Percentiles rank a stretch among this genome's conserved stretches.
phyloP scores from a whole-genome alignment of 208 protist genomes.

The Trypanosoma vivax region DNA sequence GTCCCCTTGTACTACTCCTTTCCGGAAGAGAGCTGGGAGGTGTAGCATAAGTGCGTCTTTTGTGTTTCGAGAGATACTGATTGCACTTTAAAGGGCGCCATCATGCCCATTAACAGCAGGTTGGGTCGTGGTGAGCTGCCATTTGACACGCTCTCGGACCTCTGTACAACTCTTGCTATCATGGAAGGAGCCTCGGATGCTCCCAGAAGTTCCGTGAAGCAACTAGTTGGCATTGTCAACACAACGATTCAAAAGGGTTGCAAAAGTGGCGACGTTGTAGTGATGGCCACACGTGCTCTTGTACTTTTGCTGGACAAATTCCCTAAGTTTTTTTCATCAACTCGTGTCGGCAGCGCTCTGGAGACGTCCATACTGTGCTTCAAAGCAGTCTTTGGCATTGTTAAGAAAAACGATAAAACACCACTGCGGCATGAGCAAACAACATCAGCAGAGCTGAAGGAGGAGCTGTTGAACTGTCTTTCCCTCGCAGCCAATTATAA shows the following conservation, averaged over 20 bases:
- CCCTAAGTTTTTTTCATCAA: conserved; percentile 2
- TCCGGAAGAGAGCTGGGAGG: too few relatives aligned
- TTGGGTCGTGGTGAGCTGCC: too few relatives aligned
- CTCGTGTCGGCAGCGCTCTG: conserved; percentile 4
- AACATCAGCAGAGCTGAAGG: conserved; percentile 47
- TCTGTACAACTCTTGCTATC: conserved; percentile 49
- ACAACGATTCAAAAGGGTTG: conserved; percentile 14
- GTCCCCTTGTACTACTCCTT: too few relatives aligned
- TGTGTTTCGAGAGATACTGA: too few relatives aligned
- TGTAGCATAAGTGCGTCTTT: too few relatives aligned
- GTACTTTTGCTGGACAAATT: conserved; percentile 73
- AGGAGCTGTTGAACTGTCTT: conserved; percentile 76
- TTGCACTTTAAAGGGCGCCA: conserved; percentile 16
- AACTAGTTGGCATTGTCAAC: conserved; percentile 22
- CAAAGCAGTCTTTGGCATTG: conserved; percentile 19
- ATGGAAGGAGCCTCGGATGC: conserved; percentile 21
- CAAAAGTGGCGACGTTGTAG: conserved; percentile 57
- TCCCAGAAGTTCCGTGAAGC: conserved; percentile 29
- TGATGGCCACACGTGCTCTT: conserved; percentile 59
- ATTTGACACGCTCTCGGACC: conserved; percentile 36
- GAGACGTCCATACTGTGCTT: conserved; percentile 11
- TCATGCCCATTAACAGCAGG: background rate
- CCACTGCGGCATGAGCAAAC: conserved; percentile 32
- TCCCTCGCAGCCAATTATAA: conserved; percentile 25
- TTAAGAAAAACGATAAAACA: conserved; percentile 13